Percentiles rank a stretch among this genome's conserved stretches.
These are phyloP conservation scores for Entoloma clypeatum DNA, from an alignment of 1,284 basidiomycete genomes.

Conservation along the genomic window DNA sequence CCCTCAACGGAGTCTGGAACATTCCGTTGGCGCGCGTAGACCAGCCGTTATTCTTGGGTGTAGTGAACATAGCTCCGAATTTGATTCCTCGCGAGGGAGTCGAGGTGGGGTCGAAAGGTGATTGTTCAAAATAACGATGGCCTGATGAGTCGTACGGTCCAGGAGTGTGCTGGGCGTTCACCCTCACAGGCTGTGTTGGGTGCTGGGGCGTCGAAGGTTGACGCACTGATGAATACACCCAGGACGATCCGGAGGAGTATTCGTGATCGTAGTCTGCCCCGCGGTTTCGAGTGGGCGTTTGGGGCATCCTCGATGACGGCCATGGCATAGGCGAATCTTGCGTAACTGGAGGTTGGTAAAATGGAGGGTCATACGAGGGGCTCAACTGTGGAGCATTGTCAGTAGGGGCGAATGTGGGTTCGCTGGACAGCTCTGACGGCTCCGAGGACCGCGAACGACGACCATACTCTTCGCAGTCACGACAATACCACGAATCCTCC, in stretches of 20 bases:
- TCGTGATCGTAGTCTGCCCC: constrained; percentile 28
- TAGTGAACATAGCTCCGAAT: constrained; percentile 51
- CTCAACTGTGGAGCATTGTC: constrained; percentile 41
- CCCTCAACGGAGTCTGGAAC: constrained; percentile 49
- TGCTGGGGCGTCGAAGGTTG: constrained; percentile 52
- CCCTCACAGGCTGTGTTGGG: constrained; percentile 37
- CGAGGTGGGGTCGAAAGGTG: constrained; percentile 67
- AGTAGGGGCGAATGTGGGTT: constrained; percentile 63
- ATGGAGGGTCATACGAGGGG: constrained; percentile 46
- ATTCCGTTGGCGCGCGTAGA: constrained; percentile 34
- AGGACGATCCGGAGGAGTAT: constrained; percentile 43
- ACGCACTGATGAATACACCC: constrained; percentile 39
- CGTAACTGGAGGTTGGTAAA: constrained; percentile 45
- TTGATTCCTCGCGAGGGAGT: constrained; percentile 69
- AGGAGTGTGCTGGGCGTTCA: constrained; percentile 41
- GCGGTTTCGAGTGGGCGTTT: constrained; percentile 40
- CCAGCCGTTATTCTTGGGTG: constrained; percentile 54
- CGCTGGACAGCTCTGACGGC: constrained; percentile 33
- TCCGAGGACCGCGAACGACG: constrained; percentile 38
- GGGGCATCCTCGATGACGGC: constrained; percentile 32
- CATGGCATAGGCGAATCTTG: constrained; percentile 53
- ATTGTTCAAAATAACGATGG: constrained; percentile 42
- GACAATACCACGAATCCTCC: constrained; percentile 74
- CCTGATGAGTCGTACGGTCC: constrained; percentile 33
- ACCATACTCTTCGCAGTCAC: constrained; percentile 40